phyloP scores from a whole-genome alignment of 176 grass and related monocot genomes.

The Cenchrus fungigraminus region DNA sequence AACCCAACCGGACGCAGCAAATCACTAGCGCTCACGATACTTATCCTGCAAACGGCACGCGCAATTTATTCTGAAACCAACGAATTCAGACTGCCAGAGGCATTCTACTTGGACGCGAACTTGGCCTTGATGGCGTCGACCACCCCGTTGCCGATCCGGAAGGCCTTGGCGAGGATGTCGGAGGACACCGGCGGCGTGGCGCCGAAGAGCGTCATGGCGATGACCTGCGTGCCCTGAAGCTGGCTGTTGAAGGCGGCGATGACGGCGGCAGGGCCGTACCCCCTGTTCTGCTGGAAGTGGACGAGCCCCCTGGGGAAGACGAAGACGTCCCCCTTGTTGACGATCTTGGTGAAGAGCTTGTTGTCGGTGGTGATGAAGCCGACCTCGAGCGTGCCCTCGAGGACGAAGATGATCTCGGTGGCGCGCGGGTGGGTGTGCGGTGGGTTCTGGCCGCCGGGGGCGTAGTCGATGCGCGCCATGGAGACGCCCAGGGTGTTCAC shows the following conservation, averaged over 20 bases:
- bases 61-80: neutral
- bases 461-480: slow-evolving; percentile 79
- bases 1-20: too few species aligned
- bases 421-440: slow-evolving; percentile 87
- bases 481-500: slow-evolving; percentile 84
- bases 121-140: slow-evolving; percentile 57
- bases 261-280: slow-evolving; percentile 42
- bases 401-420: slow-evolving; percentile 81
- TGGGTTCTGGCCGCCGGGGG: slow-evolving; percentile 58
- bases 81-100: neutral
- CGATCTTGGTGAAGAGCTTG: slow-evolving; percentile 57
- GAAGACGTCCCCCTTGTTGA: slow-evolving; percentile 64
- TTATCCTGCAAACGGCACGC: neutral
- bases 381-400: slow-evolving; percentile 67
- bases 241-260: slow-evolving; percentile 84
- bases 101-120: slow-evolving; percentile 46
- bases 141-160: slow-evolving; percentile 40
- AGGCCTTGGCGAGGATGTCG: slow-evolving; percentile 74
- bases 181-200: slow-evolving; percentile 47
- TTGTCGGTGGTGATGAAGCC: slow-evolving; percentile 82
- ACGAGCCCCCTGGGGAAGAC: slow-evolving; percentile 74
- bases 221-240: slow-evolving; percentile 66
- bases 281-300: slow-evolving; percentile 86
- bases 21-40: too few species aligned
- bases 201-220: slow-evolving; percentile 66